A percentile compares a stretch with the other conserved stretches of the same genome.
These are phyloP conservation scores for Voacanga thouarsii DNA, from an alignment of 257 asterid genomes.

Conservation along the genomic window DNA sequence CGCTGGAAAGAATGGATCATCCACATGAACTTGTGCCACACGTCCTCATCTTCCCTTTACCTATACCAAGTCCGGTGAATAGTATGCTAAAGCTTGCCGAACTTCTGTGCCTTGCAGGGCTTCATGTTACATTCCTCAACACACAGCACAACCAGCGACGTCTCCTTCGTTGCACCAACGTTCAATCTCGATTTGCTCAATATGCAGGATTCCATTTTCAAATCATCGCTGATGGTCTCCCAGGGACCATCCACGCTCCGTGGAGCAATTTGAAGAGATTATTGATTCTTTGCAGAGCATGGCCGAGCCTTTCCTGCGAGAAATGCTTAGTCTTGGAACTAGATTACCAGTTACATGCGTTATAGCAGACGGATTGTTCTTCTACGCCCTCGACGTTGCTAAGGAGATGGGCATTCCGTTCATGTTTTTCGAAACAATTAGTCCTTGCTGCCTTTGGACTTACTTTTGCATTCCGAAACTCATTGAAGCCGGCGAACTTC, in stretches of 20 bases:
- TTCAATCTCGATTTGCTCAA: conserved; percentile 16
- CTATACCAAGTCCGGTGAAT: conserved; percentile 22
- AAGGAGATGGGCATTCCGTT: conserved; percentile 19
- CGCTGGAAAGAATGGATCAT: neutral
- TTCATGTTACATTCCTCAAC: conserved; percentile 24
- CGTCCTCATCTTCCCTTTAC: conserved; percentile 29
- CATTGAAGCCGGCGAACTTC: conserved; percentile 21
- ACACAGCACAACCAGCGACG: conserved; percentile 20
- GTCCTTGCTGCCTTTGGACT: conserved; percentile 18
- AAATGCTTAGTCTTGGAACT: neutral
- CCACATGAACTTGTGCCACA: conserved; percentile 13
- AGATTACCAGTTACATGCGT: conserved; percentile 12
- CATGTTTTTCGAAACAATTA: conserved; percentile 13
- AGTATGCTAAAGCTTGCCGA: conserved; percentile 34
- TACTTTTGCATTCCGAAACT: conserved; percentile 16
- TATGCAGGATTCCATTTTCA: conserved; percentile 18
- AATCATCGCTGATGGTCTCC: conserved; percentile 26
- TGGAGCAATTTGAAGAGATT: conserved; percentile 12
- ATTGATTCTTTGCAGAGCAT: conserved; percentile 3
- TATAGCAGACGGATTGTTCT: conserved; percentile 14
- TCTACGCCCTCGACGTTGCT: conserved; percentile 12
- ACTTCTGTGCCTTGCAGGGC: conserved; percentile 23
- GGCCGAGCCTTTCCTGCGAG: conserved; percentile 10
- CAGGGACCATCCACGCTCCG: conserved; percentile 23
- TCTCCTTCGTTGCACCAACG: conserved; percentile 16